These are phyloP conservation scores for Trichoderma simmonsii DNA, from an alignment of 2,329 filamentous ascomycete genomes.

Conservation along the genomic window DNA sequence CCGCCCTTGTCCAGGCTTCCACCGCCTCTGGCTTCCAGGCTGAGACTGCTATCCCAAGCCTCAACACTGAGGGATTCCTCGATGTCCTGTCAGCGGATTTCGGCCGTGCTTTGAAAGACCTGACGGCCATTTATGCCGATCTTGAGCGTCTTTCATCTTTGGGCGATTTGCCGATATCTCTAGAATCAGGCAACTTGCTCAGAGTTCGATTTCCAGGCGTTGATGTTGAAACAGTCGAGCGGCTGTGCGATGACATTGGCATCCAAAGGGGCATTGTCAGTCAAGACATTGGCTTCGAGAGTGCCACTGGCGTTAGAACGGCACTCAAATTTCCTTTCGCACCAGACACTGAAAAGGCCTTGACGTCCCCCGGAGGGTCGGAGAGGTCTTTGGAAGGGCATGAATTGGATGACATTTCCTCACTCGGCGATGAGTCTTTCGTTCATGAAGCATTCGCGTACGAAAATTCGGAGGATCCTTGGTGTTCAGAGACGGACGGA, in stretches of 20 bases:
- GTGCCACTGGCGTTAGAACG: constrained; percentile 63
- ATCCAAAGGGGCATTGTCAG: constrained; percentile 73
- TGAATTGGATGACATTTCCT: constrained; percentile 39
- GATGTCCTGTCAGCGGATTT: constrained; percentile 87
- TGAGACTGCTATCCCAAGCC: constrained; percentile 50
- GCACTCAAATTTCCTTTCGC: constrained; percentile 86
- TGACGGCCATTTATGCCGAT: constrained; percentile 76
- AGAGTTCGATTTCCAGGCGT: constrained; percentile 89
- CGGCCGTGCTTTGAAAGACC: constrained; percentile 77
- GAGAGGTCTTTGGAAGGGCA: constrained; percentile 43
- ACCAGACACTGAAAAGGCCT: constrained; percentile 45
- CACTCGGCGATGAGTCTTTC: constrained; percentile 35
- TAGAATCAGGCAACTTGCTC: constrained; percentile 65
- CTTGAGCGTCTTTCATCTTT: constrained; percentile 71
- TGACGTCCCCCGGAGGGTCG: constrained; percentile 49
- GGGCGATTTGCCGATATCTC: constrained; percentile 77
- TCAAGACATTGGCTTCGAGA: constrained; percentile 73
- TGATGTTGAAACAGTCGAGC: constrained; percentile 76
- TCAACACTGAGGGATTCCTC: constrained; percentile 81
- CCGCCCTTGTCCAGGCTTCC: constrained; percentile 47
- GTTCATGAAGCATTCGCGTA: constrained; percentile 41
- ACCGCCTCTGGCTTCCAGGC: constrained; percentile 44
- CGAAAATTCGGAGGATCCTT: constrained; percentile 46
- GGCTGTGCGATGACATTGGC: constrained; percentile 82
- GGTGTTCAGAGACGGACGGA: constrained; percentile 46